phyloP scores from a whole-genome alignment of 768 basidiomycete genomes.

The Cubamyces lactineus region DNA sequence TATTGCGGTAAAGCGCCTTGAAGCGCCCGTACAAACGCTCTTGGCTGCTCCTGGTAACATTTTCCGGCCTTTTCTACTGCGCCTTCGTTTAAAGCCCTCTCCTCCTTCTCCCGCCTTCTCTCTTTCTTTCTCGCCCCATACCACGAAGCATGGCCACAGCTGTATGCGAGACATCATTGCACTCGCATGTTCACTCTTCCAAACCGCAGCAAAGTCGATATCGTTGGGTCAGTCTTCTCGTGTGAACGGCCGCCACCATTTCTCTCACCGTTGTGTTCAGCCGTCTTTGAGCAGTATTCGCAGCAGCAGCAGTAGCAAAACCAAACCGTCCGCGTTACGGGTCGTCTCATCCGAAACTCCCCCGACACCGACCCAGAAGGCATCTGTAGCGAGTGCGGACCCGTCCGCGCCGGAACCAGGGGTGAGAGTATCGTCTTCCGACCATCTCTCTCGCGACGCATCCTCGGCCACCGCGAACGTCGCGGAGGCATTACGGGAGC shows the following conservation, averaged over 20 bases:
- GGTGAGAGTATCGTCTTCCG: constrained; percentile 16
- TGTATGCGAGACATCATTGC: constrained; percentile 4
- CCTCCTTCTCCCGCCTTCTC: neutral
- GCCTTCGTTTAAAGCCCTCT: neutral
- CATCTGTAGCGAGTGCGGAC: neutral
- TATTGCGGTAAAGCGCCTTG: neutral
- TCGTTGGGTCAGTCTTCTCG: constrained; percentile 13
- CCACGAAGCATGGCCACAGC: constrained; percentile 8
- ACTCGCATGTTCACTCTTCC: neutral
- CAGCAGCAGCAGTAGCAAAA: constrained; percentile 7
- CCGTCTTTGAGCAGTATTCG: constrained; percentile 6
- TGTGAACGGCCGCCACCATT: neutral
- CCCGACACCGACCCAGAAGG: neutral
- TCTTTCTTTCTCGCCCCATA: neutral
- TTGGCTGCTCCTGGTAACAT: neutral
- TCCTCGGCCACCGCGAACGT: constrained; percentile 3
- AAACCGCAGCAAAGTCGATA: constrained; percentile 1
- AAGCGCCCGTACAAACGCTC: constrained; percentile 4
- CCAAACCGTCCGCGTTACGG: neutral
- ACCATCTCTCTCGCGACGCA: constrained; percentile 9
- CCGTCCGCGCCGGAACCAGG: constrained; percentile 8
- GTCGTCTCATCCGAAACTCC: constrained; percentile 11
- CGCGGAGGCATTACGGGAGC: constrained; percentile 17
- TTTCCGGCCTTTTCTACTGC: neutral
- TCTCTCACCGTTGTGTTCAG: neutral